Evolutionary conservation across 441 rosid genomes (phyloP).

Genomic region (Dalechampia spathulata): DNA sequence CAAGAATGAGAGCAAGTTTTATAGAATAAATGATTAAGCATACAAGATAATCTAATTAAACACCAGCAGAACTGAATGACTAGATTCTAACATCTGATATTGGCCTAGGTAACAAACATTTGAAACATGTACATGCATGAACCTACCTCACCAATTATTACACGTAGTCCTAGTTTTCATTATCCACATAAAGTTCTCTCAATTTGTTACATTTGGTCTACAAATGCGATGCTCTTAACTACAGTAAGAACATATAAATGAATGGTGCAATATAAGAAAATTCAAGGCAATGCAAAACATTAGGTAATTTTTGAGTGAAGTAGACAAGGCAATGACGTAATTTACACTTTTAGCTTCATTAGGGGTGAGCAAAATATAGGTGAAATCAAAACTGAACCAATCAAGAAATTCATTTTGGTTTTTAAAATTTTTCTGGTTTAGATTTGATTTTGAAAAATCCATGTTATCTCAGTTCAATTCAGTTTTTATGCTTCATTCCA

Average conservation of each 20-base stretch:
- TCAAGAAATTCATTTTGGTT: no score
- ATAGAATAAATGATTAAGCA: neutral
- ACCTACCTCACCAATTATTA: neutral
- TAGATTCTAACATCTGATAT: neutral
- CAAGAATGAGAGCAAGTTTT: neutral
- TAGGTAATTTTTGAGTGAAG: neutral
- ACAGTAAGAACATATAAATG: neutral
- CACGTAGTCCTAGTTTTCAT: no score
- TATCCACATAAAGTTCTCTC: neutral
- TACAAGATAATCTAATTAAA: neutral
- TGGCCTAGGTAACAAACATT: neutral
- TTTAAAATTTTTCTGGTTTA: no score
- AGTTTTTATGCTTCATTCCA: no score
- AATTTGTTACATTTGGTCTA: neutral
- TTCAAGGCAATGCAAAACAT: neutral
- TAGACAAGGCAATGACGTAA: no score
- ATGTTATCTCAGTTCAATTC: no score
- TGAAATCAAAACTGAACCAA: no score
- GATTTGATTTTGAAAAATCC: no score
- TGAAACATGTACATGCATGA: neutral
- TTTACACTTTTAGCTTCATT: no score
- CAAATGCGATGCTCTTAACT: neutral
- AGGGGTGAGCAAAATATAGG: no score
- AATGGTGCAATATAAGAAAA: no score
- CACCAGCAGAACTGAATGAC: neutral